Base-by-base conservation (phyloP, 2,329 filamentous ascomycete genomes). In the Talaromyces sp. region DNA sequence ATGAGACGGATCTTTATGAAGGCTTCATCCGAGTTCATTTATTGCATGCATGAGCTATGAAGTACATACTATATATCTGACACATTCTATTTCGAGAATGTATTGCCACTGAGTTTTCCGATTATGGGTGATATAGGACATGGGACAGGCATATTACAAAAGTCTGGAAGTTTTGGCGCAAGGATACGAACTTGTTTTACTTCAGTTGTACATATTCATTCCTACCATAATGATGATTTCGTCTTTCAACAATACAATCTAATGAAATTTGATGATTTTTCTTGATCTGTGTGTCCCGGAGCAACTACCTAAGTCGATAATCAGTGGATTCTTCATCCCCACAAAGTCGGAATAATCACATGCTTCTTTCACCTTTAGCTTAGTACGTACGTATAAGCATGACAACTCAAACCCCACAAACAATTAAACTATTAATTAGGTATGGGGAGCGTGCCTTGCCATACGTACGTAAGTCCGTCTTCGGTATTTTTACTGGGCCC, bases 121-220 rank as follows among this genome's bases (percentile, higher is more conserved):
- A 19, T 22, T 54, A 2, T 11, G 15, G 27, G 10, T 34, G n/a
- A 8, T 36, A 38, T 36, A 36, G 53, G 53, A 38, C 11, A 22
- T 19, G 51, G 51, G 17, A 13, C 29, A 54, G 53, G 53, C n/a
- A 56, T 36, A 25, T 36, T 54, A 38, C 53, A 56, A 56, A 56
- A 56, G n/a, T 56, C 29, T 22, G 53, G 19, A 56, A 6, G n/a
- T 22, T 56, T 13, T 56, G 31, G 53, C 53, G 53, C 31, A 38
- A 19, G 51, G n/a, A 13, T 54, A 54, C 17, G n/a, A n/a, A 34
- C 19, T 22, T 6, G 11, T 22, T 34, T 54, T 34, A 6, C 13
- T 51, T 29, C 10, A 0, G 17, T 22, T 38, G 53, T 56, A 36
- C 31, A 36, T 56, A 56, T 31, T 53, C 15, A 25, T n/a, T 53